Evolutionary conservation across 202 grass and related monocot species (phyloP).

Genomic region (Bolboschoenoplectus hybrid): DNA sequence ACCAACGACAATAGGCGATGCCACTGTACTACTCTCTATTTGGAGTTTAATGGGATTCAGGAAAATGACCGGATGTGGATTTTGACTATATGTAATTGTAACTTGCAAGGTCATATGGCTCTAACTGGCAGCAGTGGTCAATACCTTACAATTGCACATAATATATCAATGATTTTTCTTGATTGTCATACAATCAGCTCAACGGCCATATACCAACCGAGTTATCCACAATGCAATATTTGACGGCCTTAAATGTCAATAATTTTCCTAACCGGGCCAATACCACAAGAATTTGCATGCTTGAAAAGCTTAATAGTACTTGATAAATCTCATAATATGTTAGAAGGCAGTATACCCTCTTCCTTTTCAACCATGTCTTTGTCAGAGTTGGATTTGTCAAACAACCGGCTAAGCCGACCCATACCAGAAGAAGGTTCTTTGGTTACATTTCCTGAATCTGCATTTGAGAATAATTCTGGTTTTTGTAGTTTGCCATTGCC

Average conservation of each 20-base stretch:
- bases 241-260: slow-evolving; percentile 40
- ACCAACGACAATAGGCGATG: slow-evolving; percentile 68
- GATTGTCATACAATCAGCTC: slow-evolving; percentile 55
- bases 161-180: slow-evolving; percentile 40
- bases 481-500: slow-evolving; percentile 51
- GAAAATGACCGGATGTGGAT: slow-evolving; percentile 59
- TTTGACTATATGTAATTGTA: slow-evolving; percentile 62
- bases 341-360: slow-evolving; percentile 43
- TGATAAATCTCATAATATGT: slow-evolving; percentile 45
- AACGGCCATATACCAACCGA: slow-evolving; percentile 44
- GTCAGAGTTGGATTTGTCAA: slow-evolving; percentile 45
- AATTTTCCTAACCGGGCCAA: slow-evolving; percentile 42
- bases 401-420: slow-evolving; percentile 45
- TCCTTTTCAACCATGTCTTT: slow-evolving; percentile 33
- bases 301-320: neutral
- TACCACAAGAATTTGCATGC: slow-evolving; percentile 38
- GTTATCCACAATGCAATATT: slow-evolving; percentile 39
- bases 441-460: slow-evolving; percentile 26
- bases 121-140: slow-evolving; percentile 57
- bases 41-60: slow-evolving; percentile 79
- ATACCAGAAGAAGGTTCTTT: slow-evolving; percentile 42
- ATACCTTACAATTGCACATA: neutral
- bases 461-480: slow-evolving; percentile 54
- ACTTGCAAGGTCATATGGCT: slow-evolving; percentile 53
- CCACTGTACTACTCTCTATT: slow-evolving; percentile 55